Evolutionary conservation across 2,329 filamentous ascomycete genomes (phyloP), one percentile per base, ranked within the genome.

Genomic region (Tolypocladium ovalisporum): DNA sequence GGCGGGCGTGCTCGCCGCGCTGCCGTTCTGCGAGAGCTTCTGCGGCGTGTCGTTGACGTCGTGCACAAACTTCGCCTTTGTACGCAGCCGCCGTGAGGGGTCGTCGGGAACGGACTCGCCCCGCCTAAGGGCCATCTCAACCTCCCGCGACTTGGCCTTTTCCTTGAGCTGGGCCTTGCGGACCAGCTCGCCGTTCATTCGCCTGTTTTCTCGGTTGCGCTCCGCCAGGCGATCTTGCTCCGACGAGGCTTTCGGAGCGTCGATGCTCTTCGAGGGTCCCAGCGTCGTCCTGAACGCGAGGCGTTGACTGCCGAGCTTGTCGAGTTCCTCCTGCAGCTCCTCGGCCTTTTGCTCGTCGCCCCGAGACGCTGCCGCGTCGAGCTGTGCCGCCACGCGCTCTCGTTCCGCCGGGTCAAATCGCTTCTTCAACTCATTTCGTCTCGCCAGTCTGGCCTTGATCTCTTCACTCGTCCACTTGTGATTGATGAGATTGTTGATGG

Each of bases 81-180:
- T 88, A 64, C 82, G 82, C 58, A 89, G 76, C 42, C 86, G 82
- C 61, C 85, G 79, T 10, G 80, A 82, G 52, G 76, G 74, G 64
- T 86, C 84, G 53, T 82, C 81, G 57, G 78, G 73, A 37, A 83
- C 76, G 2, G 76, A 75, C 67, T 89, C 86, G 57, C 85, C 85
- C 42, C 84, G 80, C 60, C 83, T 83, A 52, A 85, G 72, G 47
- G 82, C 83, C 58, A 78, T 79, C 62, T 84, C 84, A 51, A 78
- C 79, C 70, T 81, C 81, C 62, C 82, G 83, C 64, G 77, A 77
- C 62, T 79, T 80, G 54, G 82, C 81, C 64, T 86, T 82, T 74
- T 99, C 94, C 63, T 87, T 87, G 57, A 96, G 79, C 68, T 97
- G 89, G 0, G 92, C 93, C 70, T 89, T 89, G 59, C 93, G 89